Conservation (phyloP, 2,329 filamentous ascomycete genomes). For the Ceratocystis papillata region DNA sequence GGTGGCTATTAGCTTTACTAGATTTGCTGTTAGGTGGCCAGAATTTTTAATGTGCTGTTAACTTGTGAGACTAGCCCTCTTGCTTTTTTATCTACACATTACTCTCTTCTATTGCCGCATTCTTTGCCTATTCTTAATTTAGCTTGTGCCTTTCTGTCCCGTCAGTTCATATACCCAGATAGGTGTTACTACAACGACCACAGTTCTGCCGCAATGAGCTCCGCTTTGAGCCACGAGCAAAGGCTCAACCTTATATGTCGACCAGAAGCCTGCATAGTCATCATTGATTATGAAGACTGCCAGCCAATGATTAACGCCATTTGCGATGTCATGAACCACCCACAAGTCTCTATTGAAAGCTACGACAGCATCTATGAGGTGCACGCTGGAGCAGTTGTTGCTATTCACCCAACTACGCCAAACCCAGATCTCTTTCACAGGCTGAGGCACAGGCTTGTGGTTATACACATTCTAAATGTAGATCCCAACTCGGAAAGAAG, state of each 20-base stretch:
- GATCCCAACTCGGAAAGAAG: not conserved
- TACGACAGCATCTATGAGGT: not conserved
- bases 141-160: not conserved
- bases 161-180: not conserved
- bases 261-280: not conserved
- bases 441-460: not conserved
- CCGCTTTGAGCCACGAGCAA: not conserved
- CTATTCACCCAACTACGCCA: not conserved
- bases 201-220: not conserved
- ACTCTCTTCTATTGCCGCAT: not conserved
- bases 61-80: not conserved
- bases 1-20: not conserved
- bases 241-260: not conserved
- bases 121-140: not conserved
- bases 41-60: not conserved
- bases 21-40: not conserved
- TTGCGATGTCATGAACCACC: not conserved
- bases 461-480: not conserved
- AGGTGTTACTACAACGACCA: no score
- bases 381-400: not conserved
- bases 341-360: not conserved
- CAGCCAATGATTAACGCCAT: not conserved
- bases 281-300: not conserved
- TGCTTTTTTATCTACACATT: not conserved
- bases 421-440: not conserved